Percentiles rank a stretch among this genome's conserved stretches.
phyloP scores from a whole-genome alignment of 139 green algal species.

The Pycnococcus provasolii region DNA sequence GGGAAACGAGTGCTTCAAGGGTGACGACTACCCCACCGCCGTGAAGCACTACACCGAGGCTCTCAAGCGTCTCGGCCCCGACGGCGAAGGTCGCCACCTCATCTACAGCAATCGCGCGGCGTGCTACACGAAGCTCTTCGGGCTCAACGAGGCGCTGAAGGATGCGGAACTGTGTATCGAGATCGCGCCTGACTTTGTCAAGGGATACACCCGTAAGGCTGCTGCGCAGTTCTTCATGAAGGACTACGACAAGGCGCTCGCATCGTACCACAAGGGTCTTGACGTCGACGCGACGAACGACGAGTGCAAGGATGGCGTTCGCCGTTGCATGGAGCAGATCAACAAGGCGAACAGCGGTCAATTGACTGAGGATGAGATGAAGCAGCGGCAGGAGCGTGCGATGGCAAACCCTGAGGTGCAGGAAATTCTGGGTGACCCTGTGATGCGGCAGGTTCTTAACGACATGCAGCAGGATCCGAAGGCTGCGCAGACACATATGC shows the following conservation, averaged over 20 bases:
- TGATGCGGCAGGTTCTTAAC: constrained; percentile 81
- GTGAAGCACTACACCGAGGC: constrained; percentile 90
- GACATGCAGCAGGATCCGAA: constrained; percentile 83
- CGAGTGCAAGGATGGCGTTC: constrained; percentile 85
- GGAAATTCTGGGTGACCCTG: constrained; percentile 79
- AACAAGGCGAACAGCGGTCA: constrained; percentile 39
- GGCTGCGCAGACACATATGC: constrained; percentile 68
- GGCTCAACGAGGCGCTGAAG: constrained; percentile 82
- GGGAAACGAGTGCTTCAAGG: constrained; percentile 91
- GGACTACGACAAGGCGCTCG: constrained; percentile 64
- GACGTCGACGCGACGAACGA: constrained; percentile 71
- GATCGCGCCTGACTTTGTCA: constrained; percentile 78
- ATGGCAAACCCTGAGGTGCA: constrained; percentile 94
- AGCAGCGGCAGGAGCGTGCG: constrained; percentile 63
- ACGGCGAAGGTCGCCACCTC: constrained; percentile 56
- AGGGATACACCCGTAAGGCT: constrained; percentile 74
- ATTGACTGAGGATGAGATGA: constrained; percentile 76
- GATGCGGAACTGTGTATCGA: constrained; percentile 87
- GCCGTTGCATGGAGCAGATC: constrained; percentile 50
- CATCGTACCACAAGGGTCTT: constrained; percentile 58
- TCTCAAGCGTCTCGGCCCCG: constrained; percentile 85
- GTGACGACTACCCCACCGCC: constrained; percentile 74
- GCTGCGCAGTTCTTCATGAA: constrained; percentile 95
- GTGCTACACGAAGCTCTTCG: constrained; percentile 97
- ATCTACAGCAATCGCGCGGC: constrained; percentile 91